Base-by-base conservation (phyloP, 768 basidiomycete genomes). In the Rhizopogon vinicolor region DNA sequence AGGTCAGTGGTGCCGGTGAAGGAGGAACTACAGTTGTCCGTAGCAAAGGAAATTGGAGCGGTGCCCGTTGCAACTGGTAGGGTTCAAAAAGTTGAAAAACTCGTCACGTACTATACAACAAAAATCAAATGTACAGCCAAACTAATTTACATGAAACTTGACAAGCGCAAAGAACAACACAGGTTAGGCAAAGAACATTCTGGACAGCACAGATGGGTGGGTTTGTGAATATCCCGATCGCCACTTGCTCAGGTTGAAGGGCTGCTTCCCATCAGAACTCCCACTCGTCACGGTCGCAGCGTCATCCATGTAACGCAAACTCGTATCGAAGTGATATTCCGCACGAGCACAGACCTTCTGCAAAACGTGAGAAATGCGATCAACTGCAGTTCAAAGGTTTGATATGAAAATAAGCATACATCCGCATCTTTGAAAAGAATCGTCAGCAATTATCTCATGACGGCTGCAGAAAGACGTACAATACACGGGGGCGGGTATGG, bases 401-500 rank as follows among this genome's bases (percentile, higher is more conserved):
- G 40, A 16, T 2, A 13, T 8, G 22, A 22, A 10, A 35, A 35
- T 54, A 12, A 31, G 60, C 78, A 14, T 63, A 84, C 83, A 65
- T 84, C 81, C 19, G 83, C 83, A 69, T 84, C 83, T 83, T 52
- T 62, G 18, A 29, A n/a, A 51, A 13, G 41, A 46, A 19, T 6
- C 25, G 28, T 14, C 18, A 41, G 16, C 18, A 28, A 18, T 43
- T n/a, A 28, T 33, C 29, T 13, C 0, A 28, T 10, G 37, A 22
- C 29, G 37, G 10, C 7, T 41, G 25, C 22, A 16, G 5, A 12
- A 41, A 40, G 31, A 70, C 80, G 63, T 60, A 83, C 81, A 85
- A 57, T 84, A 85, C 0, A 85, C 81, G 0, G 83, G 83, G 0
- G 83, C 80, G 0, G 83, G 83, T n/a, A 84, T 81, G 6, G 80